A percentile compares a stretch with the other conserved stretches of the same genome.
These are phyloP conservation scores for Hebeloma cylindrosporum DNA, from an alignment of 768 basidiomycete species.

Conservation along the genomic window DNA sequence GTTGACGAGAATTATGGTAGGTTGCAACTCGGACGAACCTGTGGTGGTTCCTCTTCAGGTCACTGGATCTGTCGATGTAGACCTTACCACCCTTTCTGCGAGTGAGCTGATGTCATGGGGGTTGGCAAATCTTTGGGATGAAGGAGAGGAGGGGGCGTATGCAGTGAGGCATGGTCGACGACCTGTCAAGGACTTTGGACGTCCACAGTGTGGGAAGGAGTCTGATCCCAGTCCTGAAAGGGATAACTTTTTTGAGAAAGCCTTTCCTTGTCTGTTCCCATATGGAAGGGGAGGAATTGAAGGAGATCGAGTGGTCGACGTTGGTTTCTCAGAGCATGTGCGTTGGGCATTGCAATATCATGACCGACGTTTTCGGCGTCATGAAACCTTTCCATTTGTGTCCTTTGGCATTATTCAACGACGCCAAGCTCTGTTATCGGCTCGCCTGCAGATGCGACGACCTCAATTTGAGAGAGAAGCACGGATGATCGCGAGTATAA, in stretches of 20 bases:
- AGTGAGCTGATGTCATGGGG: conserved; percentile 26
- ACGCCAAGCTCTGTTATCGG: conserved; percentile 21
- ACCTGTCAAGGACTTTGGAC: conserved; percentile 30
- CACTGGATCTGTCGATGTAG: conserved; percentile 23
- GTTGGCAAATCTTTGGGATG: conserved; percentile 10
- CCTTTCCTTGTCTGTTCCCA: conserved; percentile 12
- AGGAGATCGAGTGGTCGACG: background rate
- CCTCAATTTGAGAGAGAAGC: background rate
- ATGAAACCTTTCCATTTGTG: conserved; percentile 25
- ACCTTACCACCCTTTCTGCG: conserved; percentile 3
- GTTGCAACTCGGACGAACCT: conserved; percentile 2
- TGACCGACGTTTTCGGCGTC: conserved; percentile 35
- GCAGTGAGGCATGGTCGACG: conserved; percentile 14
- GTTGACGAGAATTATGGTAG: background rate
- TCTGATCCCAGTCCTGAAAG: conserved; percentile 22
- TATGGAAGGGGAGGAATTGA: conserved; percentile 14
- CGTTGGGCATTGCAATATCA: conserved; percentile 29
- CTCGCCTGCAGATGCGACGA: conserved; percentile 7
- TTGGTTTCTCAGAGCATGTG: conserved; percentile 24
- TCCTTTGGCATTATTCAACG: conserved; percentile 31
- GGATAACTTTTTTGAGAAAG: conserved; percentile 18
- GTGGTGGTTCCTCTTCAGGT: conserved; percentile 25
- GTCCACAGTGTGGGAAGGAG: conserved; percentile 8
- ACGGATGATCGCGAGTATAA: background rate
- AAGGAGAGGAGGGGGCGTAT: background rate